Evolutionary conservation across 179 eudicot genomes (phyloP), one percentile per base, ranked within the genome.

Genomic region (Heliamphora pulchella): DNA sequence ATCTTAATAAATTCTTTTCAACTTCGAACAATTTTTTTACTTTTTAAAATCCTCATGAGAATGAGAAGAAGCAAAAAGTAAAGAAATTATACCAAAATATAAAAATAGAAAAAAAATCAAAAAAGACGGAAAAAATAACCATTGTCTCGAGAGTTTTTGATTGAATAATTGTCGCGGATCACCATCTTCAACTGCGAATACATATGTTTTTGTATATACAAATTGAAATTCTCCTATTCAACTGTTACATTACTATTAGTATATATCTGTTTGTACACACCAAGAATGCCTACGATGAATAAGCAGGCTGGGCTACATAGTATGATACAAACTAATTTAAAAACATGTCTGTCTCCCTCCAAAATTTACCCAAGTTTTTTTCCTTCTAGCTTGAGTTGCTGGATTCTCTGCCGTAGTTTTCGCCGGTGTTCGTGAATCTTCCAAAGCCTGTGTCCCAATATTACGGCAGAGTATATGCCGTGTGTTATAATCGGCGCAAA

Each of bases 401-500:
- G 90, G 73, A 94, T 90, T 87, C 98, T 86, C 81, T 92, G 90
- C 13, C 92, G 89, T 15, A 93, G 86, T 78, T 85, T 89, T 58
- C 88, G 83, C 72, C 89, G 85, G 81, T 94, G 97, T 78, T 94
- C 96, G 20, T 94, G 97, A 63, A 94, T 91, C 86, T 94, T 94
- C 96, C 92, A 90, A 48, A 94, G 90, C 65, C 99, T 98, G 17
- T 93, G 99, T 7, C 99, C 99, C 59, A 96, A 80, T 59, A 96
- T 89, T 2, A 92, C 97, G 0, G 94, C 86, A 11, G 98, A 96
- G 91, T 96, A 96, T 85, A 96, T 93, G n/a, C 98, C 99, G 4
- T 96, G 99, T 10, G 99, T 96, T 68, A 96, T 85, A 54, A 96
- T 93, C 1, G 99, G 97, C 0, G 98, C 97, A 8, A 96, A 87